Percentiles rank a stretch among this genome's conserved stretches.
phyloP scores from a whole-genome alignment of 169 alveolate genomes.

The Eimeria falciformis region DNA sequence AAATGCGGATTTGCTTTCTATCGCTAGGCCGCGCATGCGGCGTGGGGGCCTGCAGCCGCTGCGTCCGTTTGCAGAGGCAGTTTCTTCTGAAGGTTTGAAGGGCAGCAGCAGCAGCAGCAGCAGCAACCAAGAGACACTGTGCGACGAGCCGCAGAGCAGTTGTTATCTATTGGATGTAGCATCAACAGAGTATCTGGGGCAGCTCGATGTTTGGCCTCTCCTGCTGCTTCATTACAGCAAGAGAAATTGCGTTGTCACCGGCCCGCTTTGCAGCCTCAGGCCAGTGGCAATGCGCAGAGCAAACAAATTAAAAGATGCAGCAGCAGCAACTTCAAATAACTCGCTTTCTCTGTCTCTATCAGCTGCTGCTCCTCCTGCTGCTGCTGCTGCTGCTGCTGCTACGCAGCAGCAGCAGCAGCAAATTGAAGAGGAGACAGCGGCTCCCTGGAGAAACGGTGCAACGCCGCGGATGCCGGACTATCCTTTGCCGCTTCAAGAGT shows the following conservation, averaged over 20 bases:
- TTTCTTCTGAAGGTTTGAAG: background rate
- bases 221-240: constrained; percentile 92
- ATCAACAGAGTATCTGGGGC: background rate
- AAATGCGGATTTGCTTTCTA: constrained; percentile 88
- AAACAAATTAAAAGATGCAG: constrained; percentile 19
- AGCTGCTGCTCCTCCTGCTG: background rate
- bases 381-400: background rate
- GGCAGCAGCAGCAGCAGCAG: constrained; percentile 4
- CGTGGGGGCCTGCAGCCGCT: background rate
- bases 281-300: background rate
- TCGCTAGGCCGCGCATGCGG: too few species aligned
- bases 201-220: constrained; percentile 88
- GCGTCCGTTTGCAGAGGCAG: too few species aligned
- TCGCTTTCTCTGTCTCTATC: background rate
- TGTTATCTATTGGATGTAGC: background rate
- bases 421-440: constrained; percentile 1
- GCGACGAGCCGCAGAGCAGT: background rate
- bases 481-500: background rate
- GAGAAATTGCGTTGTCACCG: constrained; percentile 93
- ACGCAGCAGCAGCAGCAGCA: background rate
- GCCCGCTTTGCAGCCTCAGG: constrained; percentile 83
- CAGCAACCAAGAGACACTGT: constrained; percentile 11
- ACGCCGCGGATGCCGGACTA: background rate
- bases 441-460: too few species aligned
- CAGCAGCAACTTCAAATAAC: background rate